Percentiles rank a stretch among this genome's conserved stretches.
Evolutionary conservation across 305 asterid species (phyloP).

Genomic region (Fraxinus sp.): DNA sequence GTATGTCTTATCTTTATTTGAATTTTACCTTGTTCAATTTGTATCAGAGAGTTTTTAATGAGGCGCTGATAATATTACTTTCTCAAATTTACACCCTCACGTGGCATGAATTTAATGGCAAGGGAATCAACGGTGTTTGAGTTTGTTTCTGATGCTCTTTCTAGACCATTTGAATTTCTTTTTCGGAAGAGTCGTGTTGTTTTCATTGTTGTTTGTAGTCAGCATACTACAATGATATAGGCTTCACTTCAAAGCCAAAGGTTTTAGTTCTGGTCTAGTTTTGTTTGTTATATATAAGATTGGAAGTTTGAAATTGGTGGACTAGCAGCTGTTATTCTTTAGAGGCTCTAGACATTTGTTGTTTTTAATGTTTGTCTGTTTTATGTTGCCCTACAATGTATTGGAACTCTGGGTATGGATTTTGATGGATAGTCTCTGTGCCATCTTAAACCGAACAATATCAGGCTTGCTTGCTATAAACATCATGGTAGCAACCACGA

Average conservation of each 20-base stretch:
- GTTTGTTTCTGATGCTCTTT: slow-evolving; percentile 1
- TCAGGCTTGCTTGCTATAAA: slow-evolving; percentile 7
- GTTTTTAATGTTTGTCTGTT: neutral
- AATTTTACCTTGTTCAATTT: neutral
- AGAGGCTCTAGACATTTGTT: neutral
- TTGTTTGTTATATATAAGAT: neutral
- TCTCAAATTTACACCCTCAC: neutral
- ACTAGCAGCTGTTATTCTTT: neutral
- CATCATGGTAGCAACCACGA: neutral
- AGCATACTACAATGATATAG: neutral
- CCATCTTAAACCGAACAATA: neutral
- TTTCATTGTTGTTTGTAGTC: neutral
- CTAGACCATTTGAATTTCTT: neutral
- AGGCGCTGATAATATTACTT: neutral
- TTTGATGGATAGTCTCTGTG: neutral
- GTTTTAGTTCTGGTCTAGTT: neutral
- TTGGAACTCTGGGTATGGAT: neutral
- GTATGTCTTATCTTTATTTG: slow-evolving; percentile 46
- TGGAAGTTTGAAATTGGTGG: neutral
- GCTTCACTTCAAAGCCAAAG: neutral
- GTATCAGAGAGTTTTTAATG: neutral
- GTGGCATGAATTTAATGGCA: neutral
- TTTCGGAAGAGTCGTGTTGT: neutral
- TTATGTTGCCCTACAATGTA: neutral
- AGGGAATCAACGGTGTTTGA: neutral